A percentile compares a stretch with the other conserved stretches of the same genome.
Evolutionary conservation across 192 early-diverging fungal genomes (phyloP).

Genomic region (Mortierella claussenii): DNA sequence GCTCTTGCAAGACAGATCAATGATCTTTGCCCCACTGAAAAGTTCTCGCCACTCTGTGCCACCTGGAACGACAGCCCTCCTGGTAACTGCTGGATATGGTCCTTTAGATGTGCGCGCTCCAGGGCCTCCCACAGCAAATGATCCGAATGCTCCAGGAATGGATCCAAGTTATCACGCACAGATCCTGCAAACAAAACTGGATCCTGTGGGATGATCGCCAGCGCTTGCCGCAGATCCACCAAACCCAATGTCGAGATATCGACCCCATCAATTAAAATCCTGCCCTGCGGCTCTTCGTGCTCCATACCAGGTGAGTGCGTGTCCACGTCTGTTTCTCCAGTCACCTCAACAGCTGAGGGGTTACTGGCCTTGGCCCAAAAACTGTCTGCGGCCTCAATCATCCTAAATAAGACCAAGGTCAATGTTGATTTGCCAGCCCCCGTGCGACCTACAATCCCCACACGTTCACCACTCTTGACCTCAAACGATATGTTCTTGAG

Average conservation of each 20-base stretch:
- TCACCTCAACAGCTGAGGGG: constrained; percentile 75
- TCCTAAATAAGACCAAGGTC: constrained; percentile 58
- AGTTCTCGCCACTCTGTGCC: constrained; percentile 81
- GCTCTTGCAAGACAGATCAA: constrained; percentile 77
- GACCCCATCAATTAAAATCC: constrained; percentile 66
- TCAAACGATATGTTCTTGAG: constrained; percentile 74
- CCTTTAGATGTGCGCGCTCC: constrained; percentile 74
- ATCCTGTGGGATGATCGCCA: constrained; percentile 87
- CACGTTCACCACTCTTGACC: constrained; percentile 62
- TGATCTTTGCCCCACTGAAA: constrained; percentile 84
- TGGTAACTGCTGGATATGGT: constrained; percentile 66
- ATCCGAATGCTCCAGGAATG: constrained; percentile 60
- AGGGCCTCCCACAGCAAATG: constrained; percentile 75
- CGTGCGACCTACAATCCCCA: constrained; percentile 79
- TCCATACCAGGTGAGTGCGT: too few relatives aligned
- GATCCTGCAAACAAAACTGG: constrained; percentile 74
- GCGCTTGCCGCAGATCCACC: constrained; percentile 61
- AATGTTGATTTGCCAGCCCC: constrained; percentile 66
- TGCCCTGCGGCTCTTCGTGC: constrained; percentile 55
- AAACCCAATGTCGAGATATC: constrained; percentile 72
- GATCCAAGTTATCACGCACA: constrained; percentile 68
- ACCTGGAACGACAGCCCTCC: constrained; percentile 76
- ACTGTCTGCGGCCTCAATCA: constrained; percentile 58
- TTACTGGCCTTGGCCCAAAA: constrained; percentile 63
- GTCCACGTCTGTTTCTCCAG: too few relatives aligned